phyloP scores from a whole-genome alignment of 176 grass and related monocot genomes.

The Alloteropsis semialata region DNA sequence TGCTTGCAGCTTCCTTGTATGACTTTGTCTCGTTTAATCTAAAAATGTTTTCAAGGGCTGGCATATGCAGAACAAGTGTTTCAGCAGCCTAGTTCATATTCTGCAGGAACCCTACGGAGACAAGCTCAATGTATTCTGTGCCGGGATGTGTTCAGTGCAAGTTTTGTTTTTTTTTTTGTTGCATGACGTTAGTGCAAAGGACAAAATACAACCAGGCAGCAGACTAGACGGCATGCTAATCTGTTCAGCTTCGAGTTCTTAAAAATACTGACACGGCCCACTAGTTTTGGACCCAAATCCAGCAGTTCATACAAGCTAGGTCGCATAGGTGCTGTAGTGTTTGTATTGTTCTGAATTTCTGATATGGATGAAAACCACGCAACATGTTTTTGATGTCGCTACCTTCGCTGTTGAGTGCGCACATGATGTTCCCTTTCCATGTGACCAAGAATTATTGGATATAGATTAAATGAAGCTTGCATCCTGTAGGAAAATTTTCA shows the following conservation, averaged over 20 bases:
- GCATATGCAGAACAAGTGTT: not conserved
- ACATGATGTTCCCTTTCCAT: slow-evolving; percentile 20
- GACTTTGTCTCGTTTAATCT: not conserved
- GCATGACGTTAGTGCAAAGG: slow-evolving; percentile 4
- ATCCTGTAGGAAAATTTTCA: not conserved
- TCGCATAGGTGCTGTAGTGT: not conserved
- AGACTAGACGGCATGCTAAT: not conserved
- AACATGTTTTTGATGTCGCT: slow-evolving; percentile 3
- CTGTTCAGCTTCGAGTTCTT: not conserved
- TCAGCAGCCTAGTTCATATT: not conserved
- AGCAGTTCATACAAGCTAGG: slow-evolving; percentile 13
- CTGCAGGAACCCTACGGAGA: not conserved
- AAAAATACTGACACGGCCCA: not conserved
- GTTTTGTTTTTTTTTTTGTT: not conserved
- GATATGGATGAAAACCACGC: not conserved
- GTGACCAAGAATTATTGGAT: slow-evolving; percentile 17
- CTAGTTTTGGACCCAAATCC: not conserved
- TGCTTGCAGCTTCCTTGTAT: not conserved
- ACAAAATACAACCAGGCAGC: slow-evolving; percentile 20
- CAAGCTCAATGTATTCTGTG: not conserved
- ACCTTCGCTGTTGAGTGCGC: slow-evolving; percentile 31
- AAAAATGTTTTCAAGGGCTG: not conserved
- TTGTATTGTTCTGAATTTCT: not conserved
- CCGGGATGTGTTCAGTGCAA: not conserved
- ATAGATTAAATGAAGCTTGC: not conserved